Percentiles rank a stretch among this genome's conserved stretches.
Conservation (phyloP, 345 rosid species). For the Melaleuca quinquenervia region DNA sequence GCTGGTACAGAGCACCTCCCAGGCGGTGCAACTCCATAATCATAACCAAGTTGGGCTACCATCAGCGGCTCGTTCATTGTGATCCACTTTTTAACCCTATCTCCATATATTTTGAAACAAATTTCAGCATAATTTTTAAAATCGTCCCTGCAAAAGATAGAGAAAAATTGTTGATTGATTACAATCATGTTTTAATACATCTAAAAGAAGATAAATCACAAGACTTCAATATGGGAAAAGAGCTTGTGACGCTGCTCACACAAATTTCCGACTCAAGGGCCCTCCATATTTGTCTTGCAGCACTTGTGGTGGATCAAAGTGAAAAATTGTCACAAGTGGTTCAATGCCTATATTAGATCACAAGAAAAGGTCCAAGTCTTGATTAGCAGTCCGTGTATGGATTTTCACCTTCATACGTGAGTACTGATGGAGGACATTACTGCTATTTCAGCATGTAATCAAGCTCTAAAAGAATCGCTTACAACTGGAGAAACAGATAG, state of each 20-base stretch:
- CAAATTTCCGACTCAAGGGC: not conserved
- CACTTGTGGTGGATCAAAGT: conserved; percentile 5
- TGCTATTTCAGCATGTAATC: not conserved
- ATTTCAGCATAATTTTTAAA: conserved; percentile 27
- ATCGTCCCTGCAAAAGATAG: conserved; percentile 16
- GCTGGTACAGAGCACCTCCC: conserved; percentile 8
- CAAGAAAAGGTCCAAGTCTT: not conserved
- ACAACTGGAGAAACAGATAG: not conserved
- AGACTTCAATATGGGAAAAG: not conserved
- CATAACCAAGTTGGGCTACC: not conserved
- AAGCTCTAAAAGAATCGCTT: not conserved
- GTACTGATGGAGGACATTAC: not conserved
- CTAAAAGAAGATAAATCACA: not conserved
- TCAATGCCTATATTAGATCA: not conserved
- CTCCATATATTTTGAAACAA: conserved; percentile 34
- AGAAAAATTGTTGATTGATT: not conserved
- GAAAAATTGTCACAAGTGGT: conserved; percentile 1
- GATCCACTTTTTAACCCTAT: conserved; percentile 24
- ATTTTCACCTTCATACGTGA: not conserved
- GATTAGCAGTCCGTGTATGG: not conserved
- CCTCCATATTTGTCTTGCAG: conserved; percentile 1
- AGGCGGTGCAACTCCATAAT: conserved; percentile 6
- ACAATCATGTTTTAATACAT: not conserved
- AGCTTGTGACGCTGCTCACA: not conserved
- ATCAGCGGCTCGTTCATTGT: conserved; percentile 19